Conservation (phyloP, 1,284 basidiomycete species). For the Nidula niveotomentosa region DNA sequence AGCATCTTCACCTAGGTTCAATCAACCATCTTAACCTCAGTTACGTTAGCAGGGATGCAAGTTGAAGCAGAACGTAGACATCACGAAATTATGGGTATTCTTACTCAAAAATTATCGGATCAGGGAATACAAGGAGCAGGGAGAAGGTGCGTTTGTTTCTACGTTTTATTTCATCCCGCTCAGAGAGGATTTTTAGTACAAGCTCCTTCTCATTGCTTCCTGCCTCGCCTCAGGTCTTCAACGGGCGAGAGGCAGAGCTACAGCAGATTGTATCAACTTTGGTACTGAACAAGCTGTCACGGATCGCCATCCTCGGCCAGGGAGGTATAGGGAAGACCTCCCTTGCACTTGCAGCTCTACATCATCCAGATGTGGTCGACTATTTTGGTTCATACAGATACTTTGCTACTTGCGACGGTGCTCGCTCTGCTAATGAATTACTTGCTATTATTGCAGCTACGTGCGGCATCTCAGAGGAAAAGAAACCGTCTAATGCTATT, state of each 20-base stretch:
- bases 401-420: neutral
- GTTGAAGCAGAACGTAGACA: neutral
- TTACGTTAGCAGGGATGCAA: neutral
- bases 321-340: neutral
- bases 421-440: neutral
- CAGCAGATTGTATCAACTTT: neutral
- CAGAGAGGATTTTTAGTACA: no score
- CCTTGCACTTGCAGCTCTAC: neutral
- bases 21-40: neutral
- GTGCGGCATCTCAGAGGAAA: neutral
- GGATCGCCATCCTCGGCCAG: neutral
- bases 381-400: neutral
- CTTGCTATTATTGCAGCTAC: neutral
- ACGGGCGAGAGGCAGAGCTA: neutral
- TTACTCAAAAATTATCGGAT: no score
- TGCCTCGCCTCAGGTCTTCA: neutral
- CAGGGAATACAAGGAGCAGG: no score
- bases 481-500: neutral
- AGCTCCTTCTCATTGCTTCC: no score
- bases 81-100: neutral
- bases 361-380: neutral
- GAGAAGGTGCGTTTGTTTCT: no score
- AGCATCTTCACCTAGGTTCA: neutral
- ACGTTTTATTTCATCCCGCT: no score
- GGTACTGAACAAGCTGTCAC: neutral